These are phyloP conservation scores for Globisporangium nodosum DNA, from an alignment of 352 stramenopile genomes.

Conservation along the genomic window DNA sequence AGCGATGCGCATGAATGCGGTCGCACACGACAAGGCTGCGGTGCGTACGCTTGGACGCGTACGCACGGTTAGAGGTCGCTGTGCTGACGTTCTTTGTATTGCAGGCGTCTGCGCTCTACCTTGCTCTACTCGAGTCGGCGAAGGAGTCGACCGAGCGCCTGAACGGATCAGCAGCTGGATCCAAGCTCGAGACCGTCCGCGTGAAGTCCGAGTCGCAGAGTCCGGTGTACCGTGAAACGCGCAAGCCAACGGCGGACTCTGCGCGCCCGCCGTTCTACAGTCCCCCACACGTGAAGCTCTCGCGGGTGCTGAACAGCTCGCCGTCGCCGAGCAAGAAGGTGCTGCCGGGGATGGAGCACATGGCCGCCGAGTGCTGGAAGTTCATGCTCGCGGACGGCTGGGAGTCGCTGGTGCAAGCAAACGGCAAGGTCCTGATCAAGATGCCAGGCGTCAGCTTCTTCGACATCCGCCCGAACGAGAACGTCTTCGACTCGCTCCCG, in stretches of 20 bases:
- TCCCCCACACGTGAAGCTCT: conserved; percentile 12
- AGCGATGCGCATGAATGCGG: conserved; percentile 23
- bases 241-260: conserved; percentile 1
- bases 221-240: background rate
- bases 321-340: conserved; percentile 17
- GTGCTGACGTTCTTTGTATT: background rate
- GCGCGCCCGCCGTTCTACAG: conserved; percentile 11
- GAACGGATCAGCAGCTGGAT: background rate
- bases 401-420: conserved; percentile 47
- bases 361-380: conserved; percentile 44
- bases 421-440: conserved; percentile 56
- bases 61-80: too few species aligned
- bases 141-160: background rate
- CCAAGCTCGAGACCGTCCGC: background rate
- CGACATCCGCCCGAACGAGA: conserved; percentile 64
- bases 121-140: conserved; percentile 13
- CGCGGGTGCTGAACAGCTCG: conserved; percentile 9
- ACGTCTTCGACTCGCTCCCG: conserved; percentile 69
- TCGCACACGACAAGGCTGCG: conserved; percentile 23
- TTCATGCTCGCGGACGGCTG: conserved; percentile 55
- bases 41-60: background rate
- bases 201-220: conserved; percentile 6
- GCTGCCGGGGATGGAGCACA: conserved; percentile 14
- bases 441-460: conserved; percentile 67
- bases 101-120: conserved; percentile 14